A percentile compares a stretch with the other conserved stretches of the same genome.
These are phyloP conservation scores for Handroanthus guayacan DNA, from an alignment of 257 asterid species.

Conservation along the genomic window DNA sequence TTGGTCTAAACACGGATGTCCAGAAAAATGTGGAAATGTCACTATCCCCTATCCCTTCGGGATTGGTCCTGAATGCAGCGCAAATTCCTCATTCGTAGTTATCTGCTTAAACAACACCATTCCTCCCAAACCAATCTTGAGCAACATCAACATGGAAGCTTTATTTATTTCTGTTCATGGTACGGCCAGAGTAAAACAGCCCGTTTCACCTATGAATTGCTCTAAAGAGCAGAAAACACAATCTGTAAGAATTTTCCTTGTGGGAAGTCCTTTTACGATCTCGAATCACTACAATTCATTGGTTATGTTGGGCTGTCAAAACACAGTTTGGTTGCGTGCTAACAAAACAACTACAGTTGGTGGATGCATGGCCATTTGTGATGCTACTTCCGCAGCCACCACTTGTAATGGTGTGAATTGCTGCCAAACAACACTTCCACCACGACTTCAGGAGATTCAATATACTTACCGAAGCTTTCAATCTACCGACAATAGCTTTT, in stretches of 20 bases:
- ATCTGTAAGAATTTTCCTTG: constrained; percentile 11
- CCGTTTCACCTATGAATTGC: constrained; percentile 37
- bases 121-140: constrained; percentile 36
- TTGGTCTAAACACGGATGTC: constrained; percentile 36
- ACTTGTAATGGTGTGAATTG: constrained; percentile 44
- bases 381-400: not conserved
- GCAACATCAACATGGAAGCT: constrained; percentile 40
- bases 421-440: constrained; percentile 36
- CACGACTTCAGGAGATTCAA: not conserved
- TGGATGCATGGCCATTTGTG: constrained; percentile 45
- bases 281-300: constrained; percentile 35
- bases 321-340: constrained; percentile 23
- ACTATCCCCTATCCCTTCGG: constrained; percentile 56
- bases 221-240: not conserved
- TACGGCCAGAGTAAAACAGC: constrained; percentile 33
- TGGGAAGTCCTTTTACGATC: constrained; percentile 43
- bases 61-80: constrained; percentile 39
- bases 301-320: constrained; percentile 43
- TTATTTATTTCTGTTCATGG: constrained; percentile 27
- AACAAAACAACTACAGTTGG: not conserved
- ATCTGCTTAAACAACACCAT: constrained; percentile 34
- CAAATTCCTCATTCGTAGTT: constrained; percentile 39
- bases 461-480: constrained; percentile 2
- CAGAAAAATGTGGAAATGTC: constrained; percentile 42
- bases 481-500: not conserved